Evolutionary conservation across 768 basidiomycete genomes (phyloP), one percentile per base, ranked within the genome.

Genomic region (Pisolithus sp.): DNA sequence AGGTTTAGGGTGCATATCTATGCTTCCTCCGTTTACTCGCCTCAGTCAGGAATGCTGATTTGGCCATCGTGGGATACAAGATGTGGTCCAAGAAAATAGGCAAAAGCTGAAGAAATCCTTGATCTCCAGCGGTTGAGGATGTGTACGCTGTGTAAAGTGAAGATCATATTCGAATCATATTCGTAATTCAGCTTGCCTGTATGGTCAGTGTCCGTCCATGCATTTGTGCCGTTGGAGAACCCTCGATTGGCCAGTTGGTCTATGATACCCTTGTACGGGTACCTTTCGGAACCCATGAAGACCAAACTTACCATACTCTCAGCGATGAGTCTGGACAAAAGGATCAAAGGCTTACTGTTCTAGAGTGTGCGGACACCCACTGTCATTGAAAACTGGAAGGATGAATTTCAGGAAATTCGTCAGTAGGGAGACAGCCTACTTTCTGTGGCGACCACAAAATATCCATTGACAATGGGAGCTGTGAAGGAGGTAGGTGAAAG

Each of bases 61-160:
- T 79, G 8, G 92, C 91, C 54, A 98, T 81, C 1, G 93, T 97
- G 7, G 96, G 96, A 67, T 96, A 95, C 34, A 99, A 78, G 51
- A 99, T 89, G 66, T 99, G 96, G 68, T 99, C 96, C 26, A 98
- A 73, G 60, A 92, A 99, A 59, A 98, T 85, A 18, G 89, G 88
- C 24, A 92, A 73, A 7, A 91, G 72, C 59, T 92, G 88, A 30
- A 93, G 73, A 56, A 91, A 89, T 7, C 96, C 96, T 61, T 95
- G 89, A 53, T 86, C 84, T 55, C 96, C 96, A 12, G 96, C 96
- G 8, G 95, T 98, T 4, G 89, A 86, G 50, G 95, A 86, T 9
- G 96, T 98, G 66, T 97, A 99, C 8, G 91, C 91, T 68, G 23
- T 17, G 4, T 23, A 36, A 28, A 15, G 13, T 47, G 44, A 47